These are phyloP conservation scores for Euclidium syriacum DNA, from an alignment of 345 rosid genomes.

Conservation along the genomic window DNA sequence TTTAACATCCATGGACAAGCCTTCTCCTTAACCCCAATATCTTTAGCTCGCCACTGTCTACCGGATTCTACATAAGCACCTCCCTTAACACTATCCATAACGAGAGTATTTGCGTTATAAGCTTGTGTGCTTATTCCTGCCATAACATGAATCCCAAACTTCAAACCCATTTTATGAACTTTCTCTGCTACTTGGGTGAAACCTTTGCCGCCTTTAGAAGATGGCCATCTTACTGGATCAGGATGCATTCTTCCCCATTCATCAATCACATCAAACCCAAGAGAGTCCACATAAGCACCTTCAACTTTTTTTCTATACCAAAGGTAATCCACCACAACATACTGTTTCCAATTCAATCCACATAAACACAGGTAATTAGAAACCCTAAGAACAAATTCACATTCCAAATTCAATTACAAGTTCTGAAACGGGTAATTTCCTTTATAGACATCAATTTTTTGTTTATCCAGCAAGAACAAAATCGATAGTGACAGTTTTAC, in stretches of 20 bases:
- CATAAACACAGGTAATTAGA: neutral
- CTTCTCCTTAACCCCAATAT: conserved; percentile 76
- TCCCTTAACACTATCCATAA: conserved; percentile 62
- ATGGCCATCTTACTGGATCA: conserved; percentile 89
- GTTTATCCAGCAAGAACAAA: neutral
- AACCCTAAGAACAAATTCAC: neutral
- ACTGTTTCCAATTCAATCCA: conserved; percentile 41
- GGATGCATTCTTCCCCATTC: conserved; percentile 91
- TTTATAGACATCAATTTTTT: neutral
- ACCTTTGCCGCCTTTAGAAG: conserved; percentile 72
- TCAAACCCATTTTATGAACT: conserved; percentile 82
- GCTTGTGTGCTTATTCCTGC: conserved; percentile 94
- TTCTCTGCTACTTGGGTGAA: conserved; percentile 69
- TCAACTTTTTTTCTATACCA: conserved; percentile 83
- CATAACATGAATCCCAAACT: conserved; percentile 95
- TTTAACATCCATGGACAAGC: conserved; percentile 89
- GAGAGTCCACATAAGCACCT: conserved; percentile 67
- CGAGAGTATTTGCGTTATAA: conserved; percentile 67
- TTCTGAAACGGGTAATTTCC: neutral
- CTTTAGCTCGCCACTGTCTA: conserved; percentile 62
- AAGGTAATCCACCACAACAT: conserved; percentile 93
- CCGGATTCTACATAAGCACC: conserved; percentile 54
- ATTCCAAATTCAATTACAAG: neutral
- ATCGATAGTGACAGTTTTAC: conserved; percentile 28
- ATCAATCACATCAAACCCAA: conserved; percentile 90